phyloP scores from a whole-genome alignment of 2,329 filamentous ascomycete species.

The Colletotrichum coccodes region DNA sequence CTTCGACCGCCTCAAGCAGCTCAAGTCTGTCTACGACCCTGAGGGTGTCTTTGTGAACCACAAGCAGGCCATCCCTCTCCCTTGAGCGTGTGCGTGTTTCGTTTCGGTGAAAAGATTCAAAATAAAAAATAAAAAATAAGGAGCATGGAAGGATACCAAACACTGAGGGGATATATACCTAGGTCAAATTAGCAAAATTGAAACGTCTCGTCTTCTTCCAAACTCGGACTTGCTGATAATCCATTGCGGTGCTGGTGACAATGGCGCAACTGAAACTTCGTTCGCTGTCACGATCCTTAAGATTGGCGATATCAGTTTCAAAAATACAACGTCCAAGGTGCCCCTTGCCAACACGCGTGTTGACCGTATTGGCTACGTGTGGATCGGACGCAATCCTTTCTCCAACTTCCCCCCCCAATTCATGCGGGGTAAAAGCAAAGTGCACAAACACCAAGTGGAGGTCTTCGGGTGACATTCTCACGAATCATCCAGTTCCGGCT shows the following conservation, averaged over 20 bases:
- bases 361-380: not conserved
- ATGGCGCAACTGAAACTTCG: not conserved
- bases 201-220: not conserved
- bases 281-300: not conserved
- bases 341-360: not conserved
- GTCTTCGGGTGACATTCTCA: slow-evolving; percentile 14
- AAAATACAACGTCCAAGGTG: not conserved
- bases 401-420: slow-evolving; percentile 15
- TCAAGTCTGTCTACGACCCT: slow-evolving; percentile 31
- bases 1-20: slow-evolving; percentile 32
- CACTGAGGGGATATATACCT: not conserved
- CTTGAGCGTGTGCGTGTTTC: not conserved
- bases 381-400: not conserved
- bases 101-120: too few relatives aligned
- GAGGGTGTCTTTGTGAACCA: slow-evolving; percentile 30
- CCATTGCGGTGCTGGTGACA: too few relatives aligned
- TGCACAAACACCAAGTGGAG: slow-evolving; percentile 10
- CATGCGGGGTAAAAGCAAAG: slow-evolving; percentile 19
- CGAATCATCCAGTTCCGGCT: slow-evolving; percentile 28
- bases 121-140: not conserved
- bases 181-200: not conserved
- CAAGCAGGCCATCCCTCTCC: slow-evolving; percentile 33
- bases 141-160: not conserved
- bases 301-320: not conserved
- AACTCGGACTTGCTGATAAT: not conserved